Evolutionary conservation across 805 yeast species (phyloP).

Genomic region (Clavispora carvajalis): DNA sequence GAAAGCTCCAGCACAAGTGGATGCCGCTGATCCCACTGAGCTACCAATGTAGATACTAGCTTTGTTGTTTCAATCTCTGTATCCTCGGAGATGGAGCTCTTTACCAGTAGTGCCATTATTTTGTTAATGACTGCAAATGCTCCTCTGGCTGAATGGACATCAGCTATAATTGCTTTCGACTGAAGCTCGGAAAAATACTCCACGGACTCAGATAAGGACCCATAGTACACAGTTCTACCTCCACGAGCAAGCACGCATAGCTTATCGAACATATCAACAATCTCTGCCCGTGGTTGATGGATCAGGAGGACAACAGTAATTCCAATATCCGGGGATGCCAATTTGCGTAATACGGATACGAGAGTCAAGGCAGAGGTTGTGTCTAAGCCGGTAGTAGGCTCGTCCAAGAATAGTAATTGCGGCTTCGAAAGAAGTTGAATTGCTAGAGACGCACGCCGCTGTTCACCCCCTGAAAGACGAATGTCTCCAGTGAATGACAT

Average conservation of each 20-base stretch:
- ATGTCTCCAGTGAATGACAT: constrained; percentile 45
- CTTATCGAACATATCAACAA: constrained; percentile 61
- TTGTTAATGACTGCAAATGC: constrained; percentile 8
- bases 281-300: constrained; percentile 82
- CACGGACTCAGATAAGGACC: constrained; percentile 39
- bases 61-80: constrained; percentile 9
- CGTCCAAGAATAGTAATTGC: constrained; percentile 71
- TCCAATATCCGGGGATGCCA: constrained; percentile 45
- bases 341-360: constrained; percentile 52
- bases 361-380: constrained; percentile 68
- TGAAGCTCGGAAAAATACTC: constrained; percentile 39
- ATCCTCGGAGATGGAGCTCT: constrained; percentile 9
- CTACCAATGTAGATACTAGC: constrained; percentile 8
- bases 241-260: constrained; percentile 59
- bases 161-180: constrained; percentile 8
- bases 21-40: constrained; percentile 5
- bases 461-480: constrained; percentile 83
- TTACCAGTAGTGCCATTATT: constrained; percentile 16
- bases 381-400: constrained; percentile 86
- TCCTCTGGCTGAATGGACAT: constrained; percentile 4
- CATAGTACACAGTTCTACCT: constrained; percentile 47
- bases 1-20: constrained; percentile 2
- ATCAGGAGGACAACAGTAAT: constrained; percentile 71
- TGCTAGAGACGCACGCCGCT: constrained; percentile 70
- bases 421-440: constrained; percentile 75